Evolutionary conservation across 2,329 filamentous ascomycete species (phyloP).

Genomic region (Periconia macrospinosa): DNA sequence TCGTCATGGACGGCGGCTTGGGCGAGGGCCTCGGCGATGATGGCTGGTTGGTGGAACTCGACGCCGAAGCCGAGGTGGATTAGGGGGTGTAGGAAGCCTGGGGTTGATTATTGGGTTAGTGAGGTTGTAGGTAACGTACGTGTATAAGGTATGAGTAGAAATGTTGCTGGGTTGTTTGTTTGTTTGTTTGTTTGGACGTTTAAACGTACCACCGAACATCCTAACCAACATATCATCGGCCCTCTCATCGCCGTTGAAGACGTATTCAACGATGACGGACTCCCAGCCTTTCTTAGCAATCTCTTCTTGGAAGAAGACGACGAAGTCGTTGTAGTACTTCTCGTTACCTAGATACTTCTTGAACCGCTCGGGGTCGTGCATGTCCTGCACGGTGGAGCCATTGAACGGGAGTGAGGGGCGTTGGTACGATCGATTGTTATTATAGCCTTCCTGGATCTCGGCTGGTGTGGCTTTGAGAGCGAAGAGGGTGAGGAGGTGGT

Average conservation of each 20-base stretch:
- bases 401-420: slow-evolving; percentile 54
- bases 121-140: too few relatives aligned
- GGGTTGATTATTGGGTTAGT: too few relatives aligned
- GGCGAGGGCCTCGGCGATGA: slow-evolving; percentile 78
- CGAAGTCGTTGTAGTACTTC: slow-evolving; percentile 70
- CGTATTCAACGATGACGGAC: slow-evolving; percentile 63
- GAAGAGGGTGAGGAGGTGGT: slow-evolving; percentile 76
- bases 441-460: slow-evolving; percentile 65
- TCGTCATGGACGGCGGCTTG: slow-evolving; percentile 71
- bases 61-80: slow-evolving; percentile 86
- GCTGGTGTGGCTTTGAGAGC: slow-evolving; percentile 68
- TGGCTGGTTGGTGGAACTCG: slow-evolving; percentile 78
- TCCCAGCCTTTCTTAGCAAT: slow-evolving; percentile 68
- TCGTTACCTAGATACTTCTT: slow-evolving; percentile 64
- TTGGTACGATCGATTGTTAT: slow-evolving; percentile 69
- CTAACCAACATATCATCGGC: slow-evolving; percentile 71
- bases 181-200: too few relatives aligned
- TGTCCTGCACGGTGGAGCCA: slow-evolving; percentile 54
- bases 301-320: slow-evolving; percentile 74
- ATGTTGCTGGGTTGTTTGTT: too few relatives aligned
- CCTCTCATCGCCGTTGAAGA: slow-evolving; percentile 67
- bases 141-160: too few relatives aligned
- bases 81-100: slow-evolving; percentile 74
- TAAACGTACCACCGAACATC: slow-evolving; percentile 61
- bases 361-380: slow-evolving; percentile 61